These are phyloP conservation scores for Sugiyamaella boreocaroliniensis DNA, from an alignment of 805 yeast genomes.

Conservation along the genomic window DNA sequence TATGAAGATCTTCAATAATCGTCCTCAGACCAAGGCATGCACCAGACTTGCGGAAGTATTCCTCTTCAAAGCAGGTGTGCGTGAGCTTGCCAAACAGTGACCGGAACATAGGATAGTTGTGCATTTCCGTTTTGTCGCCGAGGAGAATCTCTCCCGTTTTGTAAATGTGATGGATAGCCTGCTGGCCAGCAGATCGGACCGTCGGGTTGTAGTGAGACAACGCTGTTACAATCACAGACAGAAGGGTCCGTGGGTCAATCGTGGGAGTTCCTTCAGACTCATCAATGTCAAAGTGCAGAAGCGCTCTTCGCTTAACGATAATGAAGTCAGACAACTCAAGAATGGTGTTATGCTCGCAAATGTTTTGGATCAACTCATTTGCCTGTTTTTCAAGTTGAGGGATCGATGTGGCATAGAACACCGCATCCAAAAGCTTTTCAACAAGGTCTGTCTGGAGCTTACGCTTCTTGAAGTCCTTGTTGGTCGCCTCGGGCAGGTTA, in stretches of 20 bases:
- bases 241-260: slow-evolving; percentile 60
- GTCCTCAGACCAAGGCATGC: slow-evolving; percentile 80
- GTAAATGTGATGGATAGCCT: slow-evolving; percentile 56
- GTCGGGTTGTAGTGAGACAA: slow-evolving; percentile 67
- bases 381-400: slow-evolving; percentile 70
- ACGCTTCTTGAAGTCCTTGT: slow-evolving; percentile 21
- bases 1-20: slow-evolving; percentile 57
- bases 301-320: slow-evolving; percentile 57
- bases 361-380: slow-evolving; percentile 47
- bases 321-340: slow-evolving; percentile 70
- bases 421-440: slow-evolving; percentile 54
- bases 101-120: slow-evolving; percentile 68
- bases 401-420: slow-evolving; percentile 71
- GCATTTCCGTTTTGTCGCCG: slow-evolving; percentile 58
- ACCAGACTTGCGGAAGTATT: slow-evolving; percentile 77
- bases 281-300: slow-evolving; percentile 61
- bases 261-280: slow-evolving; percentile 73
- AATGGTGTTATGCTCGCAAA: slow-evolving; percentile 74
- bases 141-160: slow-evolving; percentile 57
- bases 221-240: slow-evolving; percentile 72
- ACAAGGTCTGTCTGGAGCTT: slow-evolving; percentile 53
- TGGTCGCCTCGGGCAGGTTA: slow-evolving; percentile 17
- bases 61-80: slow-evolving; percentile 88
- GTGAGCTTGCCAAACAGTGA: slow-evolving; percentile 73
- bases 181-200: slow-evolving; percentile 65